Percentiles rank a stretch among this genome's conserved stretches.
Conservation (phyloP, 1,284 basidiomycete genomes). For the Ceratobasidium sp. region DNA sequence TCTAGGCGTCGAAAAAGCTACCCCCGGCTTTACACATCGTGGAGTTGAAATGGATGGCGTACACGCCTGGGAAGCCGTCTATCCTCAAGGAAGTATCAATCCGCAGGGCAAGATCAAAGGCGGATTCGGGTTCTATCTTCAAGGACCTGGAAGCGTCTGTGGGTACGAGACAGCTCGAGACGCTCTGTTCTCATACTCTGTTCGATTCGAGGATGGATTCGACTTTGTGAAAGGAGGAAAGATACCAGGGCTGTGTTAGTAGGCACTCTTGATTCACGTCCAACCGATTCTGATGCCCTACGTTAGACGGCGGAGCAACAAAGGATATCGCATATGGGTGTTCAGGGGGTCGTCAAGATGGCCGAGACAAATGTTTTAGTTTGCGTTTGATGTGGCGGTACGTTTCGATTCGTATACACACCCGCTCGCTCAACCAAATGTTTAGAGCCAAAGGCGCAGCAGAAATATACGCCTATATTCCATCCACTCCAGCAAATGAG, state of each 20-base stretch:
- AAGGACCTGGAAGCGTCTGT: constrained; percentile 56
- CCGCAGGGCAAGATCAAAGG: constrained; percentile 56
- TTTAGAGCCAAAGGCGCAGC: constrained; percentile 56
- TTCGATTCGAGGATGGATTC: constrained; percentile 65
- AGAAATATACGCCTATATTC: constrained; percentile 67
- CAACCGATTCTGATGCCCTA: background rate
- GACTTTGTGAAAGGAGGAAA: constrained; percentile 70
- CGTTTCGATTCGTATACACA: constrained; percentile 35
- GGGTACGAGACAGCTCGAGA: constrained; percentile 52
- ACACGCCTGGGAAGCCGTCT: constrained; percentile 66
- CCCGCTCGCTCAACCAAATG: background rate
- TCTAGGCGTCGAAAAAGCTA: constrained; percentile 60
- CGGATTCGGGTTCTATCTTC: constrained; percentile 68
- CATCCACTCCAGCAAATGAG: constrained; percentile 56
- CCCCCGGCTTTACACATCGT: constrained; percentile 53
- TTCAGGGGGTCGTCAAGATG: constrained; percentile 62
- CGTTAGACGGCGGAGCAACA: constrained; percentile 40
- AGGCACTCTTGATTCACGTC: background rate
- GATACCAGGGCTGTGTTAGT: constrained; percentile 67
- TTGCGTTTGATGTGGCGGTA: constrained; percentile 72
- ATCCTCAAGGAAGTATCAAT: constrained; percentile 66
- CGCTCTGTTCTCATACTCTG: constrained; percentile 62
- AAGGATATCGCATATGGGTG: constrained; percentile 62
- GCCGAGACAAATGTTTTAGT: constrained; percentile 66
- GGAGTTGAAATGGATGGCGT: constrained; percentile 53